A percentile compares a stretch with the other conserved stretches of the same genome.
Evolutionary conservation across 352 stramenopile species (phyloP).

Genomic region (Globisporangium acanthophoron): DNA sequence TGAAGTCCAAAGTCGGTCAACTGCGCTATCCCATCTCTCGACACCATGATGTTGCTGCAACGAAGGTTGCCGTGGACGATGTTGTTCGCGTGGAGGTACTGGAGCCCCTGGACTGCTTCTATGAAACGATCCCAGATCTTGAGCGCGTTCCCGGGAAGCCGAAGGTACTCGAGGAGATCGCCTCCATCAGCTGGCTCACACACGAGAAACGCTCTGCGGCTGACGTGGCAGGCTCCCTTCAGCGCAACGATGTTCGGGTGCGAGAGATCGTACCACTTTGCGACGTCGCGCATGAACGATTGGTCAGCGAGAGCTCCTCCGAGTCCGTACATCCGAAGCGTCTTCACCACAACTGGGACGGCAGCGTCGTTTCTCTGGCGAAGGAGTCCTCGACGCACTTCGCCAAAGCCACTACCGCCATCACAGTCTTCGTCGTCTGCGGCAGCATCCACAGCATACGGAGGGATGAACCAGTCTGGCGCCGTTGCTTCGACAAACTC

Average conservation of each 20-base stretch:
- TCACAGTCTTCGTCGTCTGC: background rate
- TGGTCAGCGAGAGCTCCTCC: too few relatives aligned
- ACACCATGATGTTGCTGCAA: background rate
- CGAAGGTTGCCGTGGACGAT: background rate
- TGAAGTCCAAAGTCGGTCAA: background rate
- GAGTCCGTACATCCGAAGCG: background rate
- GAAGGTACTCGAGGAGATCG: background rate
- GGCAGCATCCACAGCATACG: background rate
- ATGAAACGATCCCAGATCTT: background rate
- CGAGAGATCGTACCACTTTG: background rate
- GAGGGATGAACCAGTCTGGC: background rate
- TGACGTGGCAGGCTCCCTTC: background rate
- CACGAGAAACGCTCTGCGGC: background rate
- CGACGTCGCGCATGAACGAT: background rate
- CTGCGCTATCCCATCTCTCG: background rate
- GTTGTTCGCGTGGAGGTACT: constrained; percentile 1
- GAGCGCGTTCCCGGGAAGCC: background rate
- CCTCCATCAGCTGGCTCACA: background rate
- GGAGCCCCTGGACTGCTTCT: background rate
- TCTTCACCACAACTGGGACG: background rate
- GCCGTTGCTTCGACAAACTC: too few relatives aligned
- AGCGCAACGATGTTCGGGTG: background rate
- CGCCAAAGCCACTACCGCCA: background rate
- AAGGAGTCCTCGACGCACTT: background rate
- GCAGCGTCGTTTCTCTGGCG: background rate